Percentiles rank a stretch among this genome's conserved stretches.
Evolutionary conservation across 176 grass and related monocot species (phyloP).

Genomic region (Thalia dealbata): DNA sequence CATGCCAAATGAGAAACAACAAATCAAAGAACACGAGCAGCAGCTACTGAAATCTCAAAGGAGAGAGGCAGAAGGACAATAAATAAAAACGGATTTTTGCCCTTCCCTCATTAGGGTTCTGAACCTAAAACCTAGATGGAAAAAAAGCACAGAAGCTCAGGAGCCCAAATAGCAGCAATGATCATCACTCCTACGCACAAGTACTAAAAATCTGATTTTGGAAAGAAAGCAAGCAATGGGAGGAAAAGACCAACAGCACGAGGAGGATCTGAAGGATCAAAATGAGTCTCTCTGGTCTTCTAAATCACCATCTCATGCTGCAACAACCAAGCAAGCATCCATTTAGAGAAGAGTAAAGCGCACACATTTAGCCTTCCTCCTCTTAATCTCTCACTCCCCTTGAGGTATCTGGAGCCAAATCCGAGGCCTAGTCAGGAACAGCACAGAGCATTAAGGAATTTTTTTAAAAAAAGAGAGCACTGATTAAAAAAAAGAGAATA

Average conservation of each 20-base stretch:
- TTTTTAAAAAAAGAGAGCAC: too few species aligned
- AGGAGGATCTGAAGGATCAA: not conserved
- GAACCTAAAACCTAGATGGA: constrained; percentile 8
- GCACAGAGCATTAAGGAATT: too few species aligned
- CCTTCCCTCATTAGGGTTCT: not conserved
- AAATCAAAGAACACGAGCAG: not conserved
- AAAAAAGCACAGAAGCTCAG: not conserved
- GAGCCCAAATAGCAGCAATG: not conserved
- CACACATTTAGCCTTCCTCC: constrained; percentile 19
- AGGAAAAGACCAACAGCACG: not conserved
- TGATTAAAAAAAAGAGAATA: too few species aligned
- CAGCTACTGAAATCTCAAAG: not conserved
- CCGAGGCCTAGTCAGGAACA: constrained; percentile 23
- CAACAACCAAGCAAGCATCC: constrained; percentile 15
- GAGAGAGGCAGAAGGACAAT: not conserved
- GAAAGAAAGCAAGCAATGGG: constrained; percentile 12
- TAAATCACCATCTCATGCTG: constrained; percentile 7
- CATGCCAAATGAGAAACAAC: not conserved
- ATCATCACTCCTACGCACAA: not conserved
- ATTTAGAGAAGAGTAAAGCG: constrained; percentile 46
- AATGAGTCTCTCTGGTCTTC: not conserved
- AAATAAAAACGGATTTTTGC: not conserved
- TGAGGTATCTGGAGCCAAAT: constrained; percentile 41
- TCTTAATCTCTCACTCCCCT: constrained; percentile 1
- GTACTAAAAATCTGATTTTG: constrained; percentile 3